These are phyloP conservation scores for Starmerella powellii DNA, from an alignment of 805 yeast species.

Conservation along the genomic window DNA sequence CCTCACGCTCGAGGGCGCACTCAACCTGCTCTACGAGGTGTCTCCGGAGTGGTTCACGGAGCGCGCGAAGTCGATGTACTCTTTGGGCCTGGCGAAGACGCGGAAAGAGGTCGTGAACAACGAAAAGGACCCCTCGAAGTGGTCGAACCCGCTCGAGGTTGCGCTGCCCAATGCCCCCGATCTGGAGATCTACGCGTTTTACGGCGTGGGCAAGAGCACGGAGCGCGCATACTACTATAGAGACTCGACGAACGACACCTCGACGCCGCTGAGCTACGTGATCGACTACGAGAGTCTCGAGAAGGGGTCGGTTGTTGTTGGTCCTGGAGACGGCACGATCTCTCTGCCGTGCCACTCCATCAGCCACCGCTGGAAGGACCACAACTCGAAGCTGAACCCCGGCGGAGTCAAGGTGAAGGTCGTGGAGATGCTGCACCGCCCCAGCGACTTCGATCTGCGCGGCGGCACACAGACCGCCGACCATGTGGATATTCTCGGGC, in stretches of 20 bases:
- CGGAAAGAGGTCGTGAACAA: conserved; percentile 49
- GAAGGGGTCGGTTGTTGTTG: conserved; percentile 51
- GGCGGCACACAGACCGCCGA: conserved; percentile 98
- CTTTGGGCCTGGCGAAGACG: conserved; percentile 61
- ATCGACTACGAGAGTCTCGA: conserved; percentile 51
- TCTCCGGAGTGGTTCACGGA: conserved; percentile 68
- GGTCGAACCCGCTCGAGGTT: conserved; percentile 93
- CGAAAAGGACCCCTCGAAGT: conserved; percentile 59
- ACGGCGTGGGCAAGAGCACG: conserved; percentile 95
- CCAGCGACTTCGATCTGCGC: conserved; percentile 83
- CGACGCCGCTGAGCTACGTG: conserved; percentile 49
- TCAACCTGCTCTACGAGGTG: conserved; percentile 49
- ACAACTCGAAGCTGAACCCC: conserved; percentile 58
- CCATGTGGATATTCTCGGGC: conserved; percentile 91
- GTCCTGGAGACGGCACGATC: conserved; percentile 96
- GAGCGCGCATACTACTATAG: conserved; percentile 84
- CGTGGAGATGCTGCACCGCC: conserved; percentile 88
- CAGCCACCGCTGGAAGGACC: conserved; percentile 82
- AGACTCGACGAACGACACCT: conserved; percentile 46
- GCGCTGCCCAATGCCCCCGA: conserved; percentile 89
- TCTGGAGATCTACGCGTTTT: conserved; percentile 75
- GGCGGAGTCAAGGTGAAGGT: conserved; percentile 58
- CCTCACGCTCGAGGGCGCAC: conserved; percentile 53
- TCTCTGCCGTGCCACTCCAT: conserved; percentile 75
- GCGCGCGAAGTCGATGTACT: conserved; percentile 57